Conservation (phyloP, 176 grass and related monocot genomes). For the Carex parvula region DNA sequence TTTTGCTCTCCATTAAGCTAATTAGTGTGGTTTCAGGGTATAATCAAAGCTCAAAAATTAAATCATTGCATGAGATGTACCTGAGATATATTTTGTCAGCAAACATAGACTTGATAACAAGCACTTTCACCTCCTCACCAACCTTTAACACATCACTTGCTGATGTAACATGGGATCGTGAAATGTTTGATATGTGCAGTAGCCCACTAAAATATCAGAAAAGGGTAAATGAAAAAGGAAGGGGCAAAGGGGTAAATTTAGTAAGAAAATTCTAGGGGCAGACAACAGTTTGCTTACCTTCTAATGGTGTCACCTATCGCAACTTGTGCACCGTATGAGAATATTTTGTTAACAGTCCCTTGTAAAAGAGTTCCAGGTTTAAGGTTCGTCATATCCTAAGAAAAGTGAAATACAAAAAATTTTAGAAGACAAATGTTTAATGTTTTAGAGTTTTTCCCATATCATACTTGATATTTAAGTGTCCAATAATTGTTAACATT, state of each 20-base stretch:
- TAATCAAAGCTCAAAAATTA: neutral
- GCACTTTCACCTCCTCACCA: conserved; percentile 76
- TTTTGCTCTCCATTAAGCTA: neutral
- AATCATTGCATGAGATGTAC: conserved; percentile 24
- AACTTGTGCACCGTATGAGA: conserved; percentile 68
- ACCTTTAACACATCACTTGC: conserved; percentile 69
- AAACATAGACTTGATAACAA: conserved; percentile 79
- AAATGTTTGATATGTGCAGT: conserved; percentile 89
- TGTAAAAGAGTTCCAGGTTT: conserved; percentile 85
- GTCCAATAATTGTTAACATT: neutral
- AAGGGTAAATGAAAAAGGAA: conserved; percentile 21
- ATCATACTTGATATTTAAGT: neutral
- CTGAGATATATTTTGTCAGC: conserved; percentile 83
- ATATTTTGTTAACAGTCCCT: conserved; percentile 63
- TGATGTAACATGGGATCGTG: conserved; percentile 38
- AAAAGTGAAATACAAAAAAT: conserved; percentile 16
- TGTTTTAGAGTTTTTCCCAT: neutral
- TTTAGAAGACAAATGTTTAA: neutral
- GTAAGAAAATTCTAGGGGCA: neutral
- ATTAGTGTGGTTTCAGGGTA: neutral
- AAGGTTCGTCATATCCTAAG: conserved; percentile 73
- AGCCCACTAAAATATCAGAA: conserved; percentile 59
- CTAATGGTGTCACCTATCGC: conserved; percentile 66
- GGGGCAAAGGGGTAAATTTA: neutral
- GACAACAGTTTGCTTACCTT: conserved; percentile 40